A percentile compares a stretch with the other conserved stretches of the same genome.
phyloP scores from a whole-genome alignment of 345 rosid species.

The Eucalyptus tenuipes region DNA sequence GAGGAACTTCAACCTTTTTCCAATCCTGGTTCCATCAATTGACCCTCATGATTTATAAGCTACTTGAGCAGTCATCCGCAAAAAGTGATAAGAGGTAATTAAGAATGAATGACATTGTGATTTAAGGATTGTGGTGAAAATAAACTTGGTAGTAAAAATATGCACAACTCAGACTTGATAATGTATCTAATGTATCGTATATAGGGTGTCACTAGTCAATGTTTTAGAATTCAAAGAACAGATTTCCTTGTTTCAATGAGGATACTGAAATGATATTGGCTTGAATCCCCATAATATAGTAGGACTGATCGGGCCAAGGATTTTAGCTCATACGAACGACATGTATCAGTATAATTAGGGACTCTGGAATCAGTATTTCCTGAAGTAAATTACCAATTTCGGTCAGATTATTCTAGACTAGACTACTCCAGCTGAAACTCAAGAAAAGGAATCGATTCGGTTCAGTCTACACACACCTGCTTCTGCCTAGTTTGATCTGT shows the following conservation, averaged over 20 bases:
- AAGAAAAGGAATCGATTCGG: neutral
- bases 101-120: neutral
- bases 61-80: neutral
- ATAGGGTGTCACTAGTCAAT: neutral
- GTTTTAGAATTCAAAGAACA: neutral
- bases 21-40: neutral
- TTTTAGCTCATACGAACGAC: neutral
- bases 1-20: neutral
- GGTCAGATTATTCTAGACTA: neutral
- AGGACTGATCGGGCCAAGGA: neutral
- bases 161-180: neutral
- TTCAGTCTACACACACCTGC: neutral
- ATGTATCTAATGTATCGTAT: neutral
- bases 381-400: neutral
- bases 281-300: neutral
- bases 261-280: neutral
- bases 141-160: neutral
- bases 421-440: neutral
- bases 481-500: neutral
- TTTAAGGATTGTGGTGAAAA: neutral
- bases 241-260: neutral
- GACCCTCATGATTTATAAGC: neutral
- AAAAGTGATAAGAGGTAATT: neutral
- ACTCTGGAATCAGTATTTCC: neutral
- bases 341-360: neutral